A percentile compares a stretch with the other conserved stretches of the same genome.
Evolutionary conservation across 306 rosid genomes (phyloP).

Genomic region (Trichosanthes cucumerina): DNA sequence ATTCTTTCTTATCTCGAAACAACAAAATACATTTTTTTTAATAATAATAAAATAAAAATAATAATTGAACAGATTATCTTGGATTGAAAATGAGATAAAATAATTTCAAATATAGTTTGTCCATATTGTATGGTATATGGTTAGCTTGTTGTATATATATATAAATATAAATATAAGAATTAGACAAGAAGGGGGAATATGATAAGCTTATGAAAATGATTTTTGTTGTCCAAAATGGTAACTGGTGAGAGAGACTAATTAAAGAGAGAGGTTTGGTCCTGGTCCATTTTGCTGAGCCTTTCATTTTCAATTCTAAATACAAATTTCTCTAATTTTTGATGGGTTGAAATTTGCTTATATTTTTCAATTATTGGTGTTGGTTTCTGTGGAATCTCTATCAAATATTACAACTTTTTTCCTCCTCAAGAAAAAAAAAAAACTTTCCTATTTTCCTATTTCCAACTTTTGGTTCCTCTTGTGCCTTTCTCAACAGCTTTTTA

Average conservation of each 20-base stretch:
- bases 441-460: background rate
- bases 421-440: no score
- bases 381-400: background rate
- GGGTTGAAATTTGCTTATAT: background rate
- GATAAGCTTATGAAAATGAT: conserved; percentile 6
- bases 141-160: background rate
- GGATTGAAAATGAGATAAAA: background rate
- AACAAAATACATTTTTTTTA: background rate
- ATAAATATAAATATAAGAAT: background rate
- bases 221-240: background rate
- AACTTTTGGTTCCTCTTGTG: background rate
- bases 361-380: background rate
- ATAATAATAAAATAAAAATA: background rate
- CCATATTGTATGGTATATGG: background rate
- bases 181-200: background rate
- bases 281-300: background rate
- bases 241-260: background rate
- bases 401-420: background rate
- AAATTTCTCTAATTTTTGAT: background rate
- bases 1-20: background rate
- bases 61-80: background rate
- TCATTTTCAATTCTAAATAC: background rate
- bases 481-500: no score
- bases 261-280: background rate
- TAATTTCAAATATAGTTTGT: background rate